Conservation (phyloP, 2,329 filamentous ascomycete species). For the Teratosphaeria viscida region DNA sequence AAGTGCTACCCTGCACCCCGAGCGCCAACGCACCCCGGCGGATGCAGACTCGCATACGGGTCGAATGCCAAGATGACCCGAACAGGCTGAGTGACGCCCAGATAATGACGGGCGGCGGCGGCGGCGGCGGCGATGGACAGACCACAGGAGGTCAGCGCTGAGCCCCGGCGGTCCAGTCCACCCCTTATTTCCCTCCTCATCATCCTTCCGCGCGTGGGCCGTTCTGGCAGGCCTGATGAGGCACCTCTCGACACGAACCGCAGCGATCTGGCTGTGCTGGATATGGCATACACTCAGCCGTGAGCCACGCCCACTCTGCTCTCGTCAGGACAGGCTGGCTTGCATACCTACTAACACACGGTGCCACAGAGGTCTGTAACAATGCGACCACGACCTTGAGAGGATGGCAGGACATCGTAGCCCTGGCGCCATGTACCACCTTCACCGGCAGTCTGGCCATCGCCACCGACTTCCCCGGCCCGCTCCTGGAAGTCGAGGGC, state of each 20-base stretch:
- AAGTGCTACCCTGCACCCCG: neutral
- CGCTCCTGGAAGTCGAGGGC: neutral
- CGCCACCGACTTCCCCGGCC: neutral
- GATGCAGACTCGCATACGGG: neutral
- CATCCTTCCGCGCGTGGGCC: neutral
- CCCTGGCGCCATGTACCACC: neutral
- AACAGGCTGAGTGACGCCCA: neutral
- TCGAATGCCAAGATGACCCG: neutral
- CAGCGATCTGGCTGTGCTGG: neutral
- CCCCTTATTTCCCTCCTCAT: neutral
- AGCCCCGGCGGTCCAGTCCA: neutral
- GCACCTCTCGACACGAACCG: neutral
- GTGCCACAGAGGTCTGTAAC: neutral
- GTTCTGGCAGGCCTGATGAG: neutral
- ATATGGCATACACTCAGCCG: neutral
- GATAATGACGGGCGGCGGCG: neutral
- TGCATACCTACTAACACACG: neutral
- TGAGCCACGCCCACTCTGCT: neutral
- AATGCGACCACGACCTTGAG: neutral
- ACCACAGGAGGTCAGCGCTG: neutral
- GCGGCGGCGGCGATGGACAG: neutral
- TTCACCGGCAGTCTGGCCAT: neutral
- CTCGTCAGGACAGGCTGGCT: neutral
- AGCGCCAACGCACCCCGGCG: neutral
- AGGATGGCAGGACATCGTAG: neutral